Evolutionary conservation across 177 flowering plant species (phyloP), one percentile per base, ranked within the genome.

Genomic region (Vitis hybrid): DNA sequence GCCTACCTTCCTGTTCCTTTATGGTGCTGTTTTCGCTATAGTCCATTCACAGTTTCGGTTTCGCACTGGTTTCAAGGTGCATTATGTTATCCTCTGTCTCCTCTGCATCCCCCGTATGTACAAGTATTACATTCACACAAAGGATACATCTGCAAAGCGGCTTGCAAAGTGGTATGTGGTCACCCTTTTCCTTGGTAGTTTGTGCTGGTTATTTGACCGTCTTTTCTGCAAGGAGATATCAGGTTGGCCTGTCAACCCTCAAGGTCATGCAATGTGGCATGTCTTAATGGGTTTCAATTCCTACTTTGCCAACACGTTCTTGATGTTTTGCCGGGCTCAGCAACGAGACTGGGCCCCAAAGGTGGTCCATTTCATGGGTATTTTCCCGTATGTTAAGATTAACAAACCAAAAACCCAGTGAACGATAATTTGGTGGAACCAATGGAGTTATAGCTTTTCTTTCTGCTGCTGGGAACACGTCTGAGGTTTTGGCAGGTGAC

Each of bases 181-280:
- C 3, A 90, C 95, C 13, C 58, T 91, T 21, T 58, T 78, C n/a
- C 58, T 84, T 4, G 98, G 81, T 7, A 82, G 82, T 70, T 30
- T 86, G 11, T 93, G 89, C 69, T 90, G 97, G 95, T 73, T 90
- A 7, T 74, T 51, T 60, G 98, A 93, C 67, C 95, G 92, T 10
- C 30, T 82, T 1, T 77, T 84, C 75, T 93, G 98, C 81, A 62
- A 75, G 72, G 71, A 84, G 24, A 52, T 93, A 56, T 86, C 95
- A 0, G 30, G 60, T 19, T 89, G 91, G 97, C 68, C 62, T 55
- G 14, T 93, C 64, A 90, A 93, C 62, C 98, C 94, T 1, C 98
- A 93, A 68, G 98, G 98, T 65, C 98, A 93, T 80, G 97, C 98
- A 6, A 60, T 85, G 60, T 93, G 98, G 98, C 98, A 93, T 72